Evolutionary conservation across 2,329 filamentous ascomycete species (phyloP).

Genomic region (Alternaria arborescens): DNA sequence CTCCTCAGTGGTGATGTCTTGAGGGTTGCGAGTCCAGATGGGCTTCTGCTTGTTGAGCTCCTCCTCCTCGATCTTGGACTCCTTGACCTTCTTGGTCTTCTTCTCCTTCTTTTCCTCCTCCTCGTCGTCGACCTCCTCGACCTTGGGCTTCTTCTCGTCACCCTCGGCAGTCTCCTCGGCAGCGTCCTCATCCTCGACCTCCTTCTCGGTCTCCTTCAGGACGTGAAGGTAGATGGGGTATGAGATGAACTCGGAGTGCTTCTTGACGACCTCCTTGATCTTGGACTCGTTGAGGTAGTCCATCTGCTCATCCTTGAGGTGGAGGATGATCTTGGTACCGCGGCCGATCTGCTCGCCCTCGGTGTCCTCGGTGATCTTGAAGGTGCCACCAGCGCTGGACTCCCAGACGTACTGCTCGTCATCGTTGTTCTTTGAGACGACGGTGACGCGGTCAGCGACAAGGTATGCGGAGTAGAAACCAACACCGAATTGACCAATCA

Average conservation of each 20-base stretch:
- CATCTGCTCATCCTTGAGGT: slow-evolving; percentile 98
- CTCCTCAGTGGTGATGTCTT: slow-evolving; percentile 94
- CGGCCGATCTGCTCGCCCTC: slow-evolving; percentile 91
- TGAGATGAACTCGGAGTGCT: slow-evolving; percentile 99
- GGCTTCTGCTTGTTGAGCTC: slow-evolving; percentile 99
- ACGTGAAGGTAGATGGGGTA: slow-evolving; percentile 99
- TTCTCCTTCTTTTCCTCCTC: slow-evolving; percentile 83
- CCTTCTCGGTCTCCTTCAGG: slow-evolving; percentile 97
- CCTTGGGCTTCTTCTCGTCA: slow-evolving; percentile 94
- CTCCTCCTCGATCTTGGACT: slow-evolving; percentile 98
- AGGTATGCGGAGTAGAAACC: slow-evolving; percentile 99
- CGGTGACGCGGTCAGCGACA: slow-evolving; percentile 93
- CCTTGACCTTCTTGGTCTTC: slow-evolving; percentile 99
- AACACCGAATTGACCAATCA: slow-evolving; percentile 99
- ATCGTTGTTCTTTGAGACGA: slow-evolving; percentile 99
- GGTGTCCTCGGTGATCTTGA: slow-evolving; percentile 89
- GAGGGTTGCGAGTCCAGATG: slow-evolving; percentile 98
- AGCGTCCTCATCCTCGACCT: slow-evolving; percentile 94
- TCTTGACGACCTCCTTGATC: slow-evolving; percentile 99
- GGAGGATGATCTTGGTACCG: slow-evolving; percentile 96
- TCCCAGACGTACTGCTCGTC: slow-evolving; percentile 99
- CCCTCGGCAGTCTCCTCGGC: slow-evolving; percentile 71
- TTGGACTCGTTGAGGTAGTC: slow-evolving; percentile 99
- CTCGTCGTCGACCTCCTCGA: slow-evolving; percentile 91
- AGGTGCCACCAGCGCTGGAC: slow-evolving; percentile 95